Evolutionary conservation across 371 early-diverging fungal species (phyloP), one percentile per base, ranked within the genome.

Genomic region (Actinomucor elegans): DNA sequence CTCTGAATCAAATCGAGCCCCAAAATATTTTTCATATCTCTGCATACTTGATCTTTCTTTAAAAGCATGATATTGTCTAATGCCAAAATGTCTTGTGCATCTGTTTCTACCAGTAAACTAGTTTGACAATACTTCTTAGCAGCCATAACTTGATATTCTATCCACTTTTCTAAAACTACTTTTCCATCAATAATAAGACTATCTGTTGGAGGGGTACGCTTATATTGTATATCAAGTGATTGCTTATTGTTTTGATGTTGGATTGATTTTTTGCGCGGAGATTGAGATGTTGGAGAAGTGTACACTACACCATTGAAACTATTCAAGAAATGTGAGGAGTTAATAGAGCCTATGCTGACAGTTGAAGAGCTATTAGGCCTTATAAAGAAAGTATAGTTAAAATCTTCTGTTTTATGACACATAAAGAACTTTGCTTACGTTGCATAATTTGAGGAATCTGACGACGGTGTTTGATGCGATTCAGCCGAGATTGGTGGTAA

Each of bases 141-240:
- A 48, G 27, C 48, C 48, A 37, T 26, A 27, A 48, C 48, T 48
- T 48, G 37, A 36, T 48, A 48, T 48, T 48, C 48, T 37, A 48
- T 37, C 48, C 48, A 48, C 34, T 47, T 47, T 47, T 47, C 47
- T 47, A 47, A 47, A 47, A 48, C 28, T 48, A 48, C 48, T 48
- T 48, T 48, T 48, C 48, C 48, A 37, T 37, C 48, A 48, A 48
- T 48, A 36, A 27, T 28, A 48, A 48, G 37, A 48, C 48, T 48
- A 48, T 48, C 37, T 36, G 36, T 37, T 36, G 48, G 48, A 48
- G 37, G 48, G 37, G 37, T 37, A 48, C 48, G 48, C 48, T 48
- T 48, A 36, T 48, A 48, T 36, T 48, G 35, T 37, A 48, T 37
- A 48, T 48, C 36, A 17, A 48, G 37, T 17, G 48, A 48, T 36